Conservation (phyloP, 192 early-diverging fungal genomes). For the Funneliformis geosporum region DNA sequence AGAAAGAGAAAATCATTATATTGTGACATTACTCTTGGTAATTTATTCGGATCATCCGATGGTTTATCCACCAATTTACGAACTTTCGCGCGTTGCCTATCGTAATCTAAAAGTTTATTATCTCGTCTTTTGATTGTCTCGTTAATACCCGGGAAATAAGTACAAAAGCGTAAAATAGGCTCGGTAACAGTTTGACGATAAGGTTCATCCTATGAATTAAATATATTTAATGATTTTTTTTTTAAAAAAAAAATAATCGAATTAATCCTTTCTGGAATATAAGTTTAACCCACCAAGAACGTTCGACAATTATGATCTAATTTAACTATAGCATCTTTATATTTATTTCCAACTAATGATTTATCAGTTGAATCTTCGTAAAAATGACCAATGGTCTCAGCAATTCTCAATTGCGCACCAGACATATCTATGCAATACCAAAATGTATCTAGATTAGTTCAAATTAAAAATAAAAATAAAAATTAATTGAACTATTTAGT, state of each 20-base stretch:
- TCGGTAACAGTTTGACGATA: conserved; percentile 88
- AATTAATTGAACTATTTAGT: background rate
- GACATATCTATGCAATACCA: conserved; percentile 72
- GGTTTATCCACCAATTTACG: conserved; percentile 84
- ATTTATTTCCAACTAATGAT: conserved; percentile 73
- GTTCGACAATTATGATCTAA: conserved; percentile 78
- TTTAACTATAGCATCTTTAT: conserved; percentile 78
- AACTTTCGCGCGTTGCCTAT: conserved; percentile 68
- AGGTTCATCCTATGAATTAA: conserved; percentile 62
- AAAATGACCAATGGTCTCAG: conserved; percentile 85
- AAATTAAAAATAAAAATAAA: background rate
- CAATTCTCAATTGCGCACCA: conserved; percentile 78
- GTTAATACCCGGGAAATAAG: conserved; percentile 91
- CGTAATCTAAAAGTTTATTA: conserved; percentile 90
- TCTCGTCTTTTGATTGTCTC: conserved; percentile 88
- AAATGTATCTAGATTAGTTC: background rate
- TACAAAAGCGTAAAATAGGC: conserved; percentile 82
- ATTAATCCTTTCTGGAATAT: background rate
- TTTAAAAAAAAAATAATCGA: background rate
- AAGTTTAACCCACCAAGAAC: conserved; percentile 67
- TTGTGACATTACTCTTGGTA: conserved; percentile 55
- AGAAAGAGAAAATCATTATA: conserved; percentile 16
- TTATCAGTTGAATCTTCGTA: conserved; percentile 83
- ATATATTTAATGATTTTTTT: too few species aligned
- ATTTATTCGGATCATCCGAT: conserved; percentile 63